Base-by-base conservation (phyloP, 2,329 filamentous ascomycete species). In the Paecilomyces dactylethromorphus region DNA sequence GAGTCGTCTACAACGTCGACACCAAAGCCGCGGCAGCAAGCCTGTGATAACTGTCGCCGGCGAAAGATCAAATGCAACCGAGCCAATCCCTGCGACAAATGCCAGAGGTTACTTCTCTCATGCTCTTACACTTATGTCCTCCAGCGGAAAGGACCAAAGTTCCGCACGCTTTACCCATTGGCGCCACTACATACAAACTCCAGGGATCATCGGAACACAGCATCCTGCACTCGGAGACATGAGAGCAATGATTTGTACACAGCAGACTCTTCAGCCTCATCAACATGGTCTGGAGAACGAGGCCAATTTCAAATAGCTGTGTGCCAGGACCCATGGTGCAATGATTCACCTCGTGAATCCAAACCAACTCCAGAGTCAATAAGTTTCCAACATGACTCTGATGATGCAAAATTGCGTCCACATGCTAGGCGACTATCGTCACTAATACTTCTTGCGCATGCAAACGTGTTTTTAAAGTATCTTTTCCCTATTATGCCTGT, bases 401-500 rank as follows among this genome's bases (percentile, higher is more conserved):
- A 65, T 3, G 63, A 59, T 18, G 61, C 61, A 3, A 61, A 62
- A 15, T 26, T 60, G 12, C 56, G 61, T 15, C 65, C 65, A 2
- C 59, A 60, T 49, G 56, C 62, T 26, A 63, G 69, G 10, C 71
- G 70, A 4, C 63, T 76, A 6, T 69, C 73, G 0, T 63, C 71
- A 1, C 66, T 70, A 11, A 68, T 75, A 3, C 60, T 76, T 1
- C 63, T 76, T 5, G 73, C 72, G 0, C 73, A 76, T 61, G 67
- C 76, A 31, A 76, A 76, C 60, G 70, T 76, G n/a, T 76, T 73
- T 54, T 58, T 76, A 32, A 76, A 76, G 51, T 76, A 76, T 55
- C 59, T 78, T 22, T 77, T 74, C 56, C 76, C 76, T 0, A 78
- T 78, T 21, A 77, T 78, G 69, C 76, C 76, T 4, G 74, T 79